phyloP scores from a whole-genome alignment of 2,329 filamentous ascomycete genomes.

The Didymosphaeria variabile region DNA sequence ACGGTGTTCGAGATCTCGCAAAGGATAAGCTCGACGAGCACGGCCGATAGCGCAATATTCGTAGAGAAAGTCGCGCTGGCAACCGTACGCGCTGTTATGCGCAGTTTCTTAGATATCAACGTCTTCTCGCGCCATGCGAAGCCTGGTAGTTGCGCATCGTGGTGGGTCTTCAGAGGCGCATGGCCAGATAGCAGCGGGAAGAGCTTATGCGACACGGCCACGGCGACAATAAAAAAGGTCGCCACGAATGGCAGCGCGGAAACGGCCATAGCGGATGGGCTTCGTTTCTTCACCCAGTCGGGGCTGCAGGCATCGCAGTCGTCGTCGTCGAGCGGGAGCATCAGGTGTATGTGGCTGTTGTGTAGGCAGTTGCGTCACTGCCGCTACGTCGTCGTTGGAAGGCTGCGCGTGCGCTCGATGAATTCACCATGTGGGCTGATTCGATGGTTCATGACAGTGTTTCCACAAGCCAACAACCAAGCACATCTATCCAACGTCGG shows the following conservation, averaged over 20 bases:
- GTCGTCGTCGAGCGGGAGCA: slow-evolving; percentile 52
- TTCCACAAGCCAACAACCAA: slow-evolving; percentile 7
- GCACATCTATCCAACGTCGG: neutral
- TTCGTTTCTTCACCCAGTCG: slow-evolving; percentile 53
- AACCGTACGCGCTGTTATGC: slow-evolving; percentile 47
- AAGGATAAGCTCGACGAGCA: slow-evolving; percentile 81
- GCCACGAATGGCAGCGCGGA: slow-evolving; percentile 74
- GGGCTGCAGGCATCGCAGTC: slow-evolving; percentile 69
- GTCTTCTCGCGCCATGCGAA: slow-evolving; percentile 33
- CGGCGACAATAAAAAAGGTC: slow-evolving; percentile 71
- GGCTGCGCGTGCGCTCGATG: slow-evolving; percentile 35
- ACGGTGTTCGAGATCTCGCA: slow-evolving; percentile 83
- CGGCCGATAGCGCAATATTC: slow-evolving; percentile 79
- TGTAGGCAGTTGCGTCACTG: slow-evolving; percentile 25
- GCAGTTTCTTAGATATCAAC: slow-evolving; percentile 50
- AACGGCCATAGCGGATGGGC: slow-evolving; percentile 63
- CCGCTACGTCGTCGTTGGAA: slow-evolving; percentile 27
- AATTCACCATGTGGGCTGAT: slow-evolving; percentile 26
- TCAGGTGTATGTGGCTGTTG: slow-evolving; percentile 24
- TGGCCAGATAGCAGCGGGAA: slow-evolving; percentile 75
- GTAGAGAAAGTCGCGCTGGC: slow-evolving; percentile 75
- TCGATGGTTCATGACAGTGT: slow-evolving; percentile 28
- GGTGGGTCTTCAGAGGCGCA: slow-evolving; percentile 66
- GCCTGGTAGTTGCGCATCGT: slow-evolving; percentile 67
- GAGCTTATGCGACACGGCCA: slow-evolving; percentile 71